Base-by-base conservation (phyloP, 2,329 filamentous ascomycete species). In the Diaporthe australafricana region DNA sequence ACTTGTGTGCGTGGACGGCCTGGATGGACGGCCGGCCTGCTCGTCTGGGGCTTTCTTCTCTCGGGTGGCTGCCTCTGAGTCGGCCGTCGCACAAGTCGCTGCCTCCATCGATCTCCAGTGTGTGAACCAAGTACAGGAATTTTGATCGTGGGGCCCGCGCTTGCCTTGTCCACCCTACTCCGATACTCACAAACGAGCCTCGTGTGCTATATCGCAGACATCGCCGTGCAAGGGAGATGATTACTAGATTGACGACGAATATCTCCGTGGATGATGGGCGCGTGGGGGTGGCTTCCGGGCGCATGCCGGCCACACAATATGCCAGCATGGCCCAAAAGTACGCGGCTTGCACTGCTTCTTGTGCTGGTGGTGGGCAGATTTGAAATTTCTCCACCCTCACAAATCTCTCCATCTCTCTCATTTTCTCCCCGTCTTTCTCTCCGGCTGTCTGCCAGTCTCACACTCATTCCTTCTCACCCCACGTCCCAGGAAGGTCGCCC, bases 211-310 rank as follows among this genome's bases (percentile, higher is more conserved):
- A 60, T 60, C 66, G 53, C 66, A 69, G 35, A 60, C 66, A 50
- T 16, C 30, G 27, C 30, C 30, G 30, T 60, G 53, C n/a, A 45
- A 48, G 66, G n/a, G 16, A 38, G 42, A 30, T 25, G 42, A 32
- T 38, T 42, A 40, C 40, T 63, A 50, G 27, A 57, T 35, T 22
- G 66, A 38, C 16, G 22, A 57, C 22, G 30, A 25, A 27, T 57
- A 40, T 22, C 53, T 38, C n/a, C n/a, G 30, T 27, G 65, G 35
- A 27, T 17, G 66, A 35, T 48, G 42, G 57, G 57, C 57, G 57
- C 57, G 27, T 63, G 57, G 57, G 57, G 57, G 57, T 63, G 57
- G 57, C 57, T 63, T 63, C 57, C 57, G 57, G 57, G 57, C 42
- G 57, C 57, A 32, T 48, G 30, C 22, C 42, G 57, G 30, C 42